Base-by-base conservation (phyloP, 345 rosid species). In the Diplotaxis tenuifolia region DNA sequence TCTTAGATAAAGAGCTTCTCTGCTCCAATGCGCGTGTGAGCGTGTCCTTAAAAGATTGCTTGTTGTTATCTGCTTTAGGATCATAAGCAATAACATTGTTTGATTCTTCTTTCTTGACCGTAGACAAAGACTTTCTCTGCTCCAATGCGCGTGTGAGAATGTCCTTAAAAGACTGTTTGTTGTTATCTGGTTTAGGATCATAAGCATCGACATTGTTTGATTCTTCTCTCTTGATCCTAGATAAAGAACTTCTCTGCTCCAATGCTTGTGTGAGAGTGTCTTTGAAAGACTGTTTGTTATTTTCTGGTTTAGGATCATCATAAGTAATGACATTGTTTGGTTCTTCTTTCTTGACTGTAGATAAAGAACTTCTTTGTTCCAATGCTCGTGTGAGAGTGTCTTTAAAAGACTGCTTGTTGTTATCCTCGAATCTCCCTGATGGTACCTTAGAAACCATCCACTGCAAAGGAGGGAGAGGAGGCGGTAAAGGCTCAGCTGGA, bases 391-490 rank as follows among this genome's bases (percentile, higher is more conserved):
- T 55, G 55, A 76, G 75, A 22, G 42, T 36, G 23, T 82, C 86
- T 23, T 78, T 64, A 54, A 67, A 65, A 32, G 79, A 34, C 73
- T 64, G 56, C 16, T 78, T 81, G 72, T 70, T 80, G 65, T 73
- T 80, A 65, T 82, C 83, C 29, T 79, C 79, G 29, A 52, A 22
- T 54, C 16, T 56, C 60, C 38, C 78, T 2, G 82, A 55, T 27
- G 71, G 59, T 42, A 80, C 50, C 68, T 86, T 85, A 1, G 84
- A 66, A 76, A 74, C 78, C 76, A 65, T 77, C 81, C 97, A 87
- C 61, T 92, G 87, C 20, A 79, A 71, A 14, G 96, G 96, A 59
- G 97, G 97, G 34, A 81, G 88, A 2, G 96, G 91, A 0, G 97
- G 96, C 21, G 95, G 87, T 18, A 70, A 66, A 22, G 91, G 89